phyloP scores from a whole-genome alignment of 1,284 basidiomycete species.

The Sanghuangporus baumii region DNA sequence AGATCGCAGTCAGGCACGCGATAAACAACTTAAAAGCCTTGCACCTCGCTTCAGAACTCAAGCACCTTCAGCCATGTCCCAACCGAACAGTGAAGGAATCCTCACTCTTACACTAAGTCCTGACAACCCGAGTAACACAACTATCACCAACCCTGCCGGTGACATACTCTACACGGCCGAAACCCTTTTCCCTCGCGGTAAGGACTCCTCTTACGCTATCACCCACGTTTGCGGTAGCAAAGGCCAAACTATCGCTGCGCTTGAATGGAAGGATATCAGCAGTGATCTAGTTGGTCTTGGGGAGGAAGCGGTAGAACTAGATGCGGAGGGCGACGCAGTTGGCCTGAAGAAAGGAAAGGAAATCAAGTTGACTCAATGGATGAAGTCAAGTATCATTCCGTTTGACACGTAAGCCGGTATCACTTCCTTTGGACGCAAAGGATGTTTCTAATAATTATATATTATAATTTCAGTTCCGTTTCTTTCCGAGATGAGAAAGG shows the following conservation, averaged over 20 bases:
- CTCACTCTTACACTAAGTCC: conserved; percentile 30
- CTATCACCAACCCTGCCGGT: conserved; percentile 31
- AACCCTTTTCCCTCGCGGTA: conserved; percentile 30
- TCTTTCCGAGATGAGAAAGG: conserved; percentile 32
- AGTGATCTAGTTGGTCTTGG: conserved; percentile 30
- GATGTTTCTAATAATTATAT: not conserved
- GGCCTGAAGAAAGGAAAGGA: conserved; percentile 17
- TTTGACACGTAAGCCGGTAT: conserved; percentile 34
- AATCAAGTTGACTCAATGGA: conserved; percentile 32
- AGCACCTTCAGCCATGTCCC: too few relatives aligned
- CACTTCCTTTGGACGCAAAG: not conserved
- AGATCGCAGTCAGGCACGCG: too few relatives aligned
- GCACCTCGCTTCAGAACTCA: too few relatives aligned
- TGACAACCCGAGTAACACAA: conserved; percentile 41
- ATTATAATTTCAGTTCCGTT: conserved; percentile 27
- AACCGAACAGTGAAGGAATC: not conserved
- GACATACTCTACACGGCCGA: conserved; percentile 34
- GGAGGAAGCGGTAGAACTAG: conserved; percentile 5
- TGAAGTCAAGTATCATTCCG: conserved; percentile 39
- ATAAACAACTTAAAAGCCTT: too few relatives aligned
- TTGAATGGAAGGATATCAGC: conserved; percentile 30
- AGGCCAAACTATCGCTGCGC: conserved; percentile 30
- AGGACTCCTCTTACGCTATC: conserved; percentile 14
- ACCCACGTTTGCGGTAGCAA: conserved; percentile 30
- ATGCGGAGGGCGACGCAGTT: not conserved